Evolutionary conservation across 2,329 filamentous ascomycete genomes (phyloP).

Genomic region (Aspergillus jensenii): DNA sequence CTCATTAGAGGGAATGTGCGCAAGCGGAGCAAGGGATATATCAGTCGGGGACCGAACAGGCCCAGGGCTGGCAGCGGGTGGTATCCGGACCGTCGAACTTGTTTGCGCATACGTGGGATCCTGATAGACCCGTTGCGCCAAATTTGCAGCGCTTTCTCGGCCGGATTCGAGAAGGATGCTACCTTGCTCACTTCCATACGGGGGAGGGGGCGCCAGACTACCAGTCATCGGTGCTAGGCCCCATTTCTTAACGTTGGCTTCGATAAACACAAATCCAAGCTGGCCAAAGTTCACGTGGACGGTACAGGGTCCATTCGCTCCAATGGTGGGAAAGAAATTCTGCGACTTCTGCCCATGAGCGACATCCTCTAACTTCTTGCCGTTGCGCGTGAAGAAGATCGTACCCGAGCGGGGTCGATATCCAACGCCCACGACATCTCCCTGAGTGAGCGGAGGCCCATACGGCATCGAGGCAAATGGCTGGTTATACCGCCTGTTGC

Average conservation of each 20-base stretch:
- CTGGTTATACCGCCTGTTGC: conserved; percentile 86
- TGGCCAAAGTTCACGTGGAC: conserved; percentile 98
- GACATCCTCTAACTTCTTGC: conserved; percentile 94
- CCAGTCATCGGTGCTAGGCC: conserved; percentile 94
- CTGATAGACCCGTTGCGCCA: conserved; percentile 43
- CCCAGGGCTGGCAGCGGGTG: conserved; percentile 77
- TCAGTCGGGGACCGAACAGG: conserved; percentile 90
- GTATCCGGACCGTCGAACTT: conserved; percentile 74
- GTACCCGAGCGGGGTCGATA: conserved; percentile 93
- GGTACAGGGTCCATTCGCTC: conserved; percentile 86
- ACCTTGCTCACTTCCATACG: conserved; percentile 95
- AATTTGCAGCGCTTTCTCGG: conserved; percentile 51
- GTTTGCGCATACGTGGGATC: conserved; percentile 70
- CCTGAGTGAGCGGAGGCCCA: conserved; percentile 81
- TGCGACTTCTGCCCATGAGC: conserved; percentile 89
- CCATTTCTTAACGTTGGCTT: conserved; percentile 99
- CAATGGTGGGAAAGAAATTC: conserved; percentile 97
- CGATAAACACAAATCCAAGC: conserved; percentile 97
- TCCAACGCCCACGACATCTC: conserved; percentile 92
- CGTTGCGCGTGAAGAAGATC: conserved; percentile 97
- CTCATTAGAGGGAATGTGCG: conserved; percentile 65
- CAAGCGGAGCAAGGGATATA: conserved; percentile 86
- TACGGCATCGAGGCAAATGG: conserved; percentile 80
- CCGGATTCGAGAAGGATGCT: conserved; percentile 92
- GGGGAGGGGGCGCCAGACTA: conserved; percentile 89